Evolutionary conservation across 129 eudicot species (phyloP), one percentile per base, ranked within the genome.

Genomic region (Erigeron canadensis): DNA sequence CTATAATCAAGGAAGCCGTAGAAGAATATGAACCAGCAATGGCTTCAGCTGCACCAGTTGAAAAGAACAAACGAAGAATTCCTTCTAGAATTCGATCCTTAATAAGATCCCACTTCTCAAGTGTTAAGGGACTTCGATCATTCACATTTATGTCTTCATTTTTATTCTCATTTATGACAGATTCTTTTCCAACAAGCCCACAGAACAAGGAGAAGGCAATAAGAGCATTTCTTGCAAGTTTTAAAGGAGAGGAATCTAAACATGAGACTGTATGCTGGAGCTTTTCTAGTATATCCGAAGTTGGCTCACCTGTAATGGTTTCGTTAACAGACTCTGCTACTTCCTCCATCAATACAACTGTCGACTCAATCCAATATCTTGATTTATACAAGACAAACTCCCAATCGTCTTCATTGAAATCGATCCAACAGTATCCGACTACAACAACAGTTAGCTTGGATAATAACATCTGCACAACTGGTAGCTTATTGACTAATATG

Each of bases 361-460:
- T 83, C 34, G 89, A 70, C 70, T 95, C 99, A 71, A 95, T 88
- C 97, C 97, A 90, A 72, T 70, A 79, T 84, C 96, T 95, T 80
- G 82, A 72, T 44, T 83, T 84, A 38, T 82, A 86, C 54, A 90
- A 69, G 19, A 88, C 72, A 73, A 90, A 95, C 50, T 84, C 85
- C 97, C 96, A 95, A 75, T 95, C 97, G 39, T 88, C 89, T 65
- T 90, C 91, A 42, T 70, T 79, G 51, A 95, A 81, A 16, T 90
- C 91, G 15, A 74, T 79, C 96, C 91, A 95, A 80, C 99, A 95
- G 73, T 86, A 88, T 38, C 86, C 88, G 71, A 86, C 85, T 70
- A 82, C 64, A 67, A 90, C 78, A 8, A 84, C 80, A 9, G 90
- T 75, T 67, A 95, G 63, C 66, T 89, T 83, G 59, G 99, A 90